Evolutionary conservation across 2,329 filamentous ascomycete genomes (phyloP).

Genomic region (Curvularia sp.): DNA sequence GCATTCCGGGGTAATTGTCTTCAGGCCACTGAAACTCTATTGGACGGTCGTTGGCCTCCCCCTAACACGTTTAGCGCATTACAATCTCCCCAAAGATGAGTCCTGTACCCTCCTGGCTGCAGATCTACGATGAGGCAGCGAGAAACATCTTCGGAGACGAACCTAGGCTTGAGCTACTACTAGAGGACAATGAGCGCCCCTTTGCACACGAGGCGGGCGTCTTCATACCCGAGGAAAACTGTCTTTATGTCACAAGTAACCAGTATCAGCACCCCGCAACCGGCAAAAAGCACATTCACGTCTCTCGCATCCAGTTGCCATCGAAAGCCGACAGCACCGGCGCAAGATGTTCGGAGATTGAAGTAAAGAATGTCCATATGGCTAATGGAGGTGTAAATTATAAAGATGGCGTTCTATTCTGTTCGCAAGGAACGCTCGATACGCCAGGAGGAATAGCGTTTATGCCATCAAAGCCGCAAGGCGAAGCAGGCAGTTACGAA

Average conservation of each 20-base stretch:
- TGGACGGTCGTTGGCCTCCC: background rate
- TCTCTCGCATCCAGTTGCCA: conserved; percentile 24
- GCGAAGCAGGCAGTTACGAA: conserved; percentile 15
- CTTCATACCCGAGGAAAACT: conserved; percentile 42
- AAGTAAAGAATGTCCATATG: conserved; percentile 19
- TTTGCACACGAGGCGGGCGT: conserved; percentile 60
- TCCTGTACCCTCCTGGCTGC: conserved; percentile 11
- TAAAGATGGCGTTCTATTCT: conserved; percentile 41
- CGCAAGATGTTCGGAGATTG: conserved; percentile 14
- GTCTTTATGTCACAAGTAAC: conserved; percentile 52
- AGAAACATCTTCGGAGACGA: conserved; percentile 12
- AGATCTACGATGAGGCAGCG: conserved; percentile 17
- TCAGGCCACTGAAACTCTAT: background rate
- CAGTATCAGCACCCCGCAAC: conserved; percentile 26
- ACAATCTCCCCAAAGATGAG: background rate
- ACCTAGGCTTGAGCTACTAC: conserved; percentile 21
- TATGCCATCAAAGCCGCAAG: conserved; percentile 34
- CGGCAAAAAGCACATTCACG: conserved; percentile 28
- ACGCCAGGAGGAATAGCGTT: conserved; percentile 40
- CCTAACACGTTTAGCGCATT: background rate
- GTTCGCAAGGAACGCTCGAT: conserved; percentile 42
- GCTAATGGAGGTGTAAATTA: conserved; percentile 43
- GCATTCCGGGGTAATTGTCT: background rate
- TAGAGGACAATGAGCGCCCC: conserved; percentile 68
- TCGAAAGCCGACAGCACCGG: conserved; percentile 5